Evolutionary conservation across 140 eudicot species (phyloP), one percentile per base, ranked within the genome.

Genomic region (Ambrosia hybrid): DNA sequence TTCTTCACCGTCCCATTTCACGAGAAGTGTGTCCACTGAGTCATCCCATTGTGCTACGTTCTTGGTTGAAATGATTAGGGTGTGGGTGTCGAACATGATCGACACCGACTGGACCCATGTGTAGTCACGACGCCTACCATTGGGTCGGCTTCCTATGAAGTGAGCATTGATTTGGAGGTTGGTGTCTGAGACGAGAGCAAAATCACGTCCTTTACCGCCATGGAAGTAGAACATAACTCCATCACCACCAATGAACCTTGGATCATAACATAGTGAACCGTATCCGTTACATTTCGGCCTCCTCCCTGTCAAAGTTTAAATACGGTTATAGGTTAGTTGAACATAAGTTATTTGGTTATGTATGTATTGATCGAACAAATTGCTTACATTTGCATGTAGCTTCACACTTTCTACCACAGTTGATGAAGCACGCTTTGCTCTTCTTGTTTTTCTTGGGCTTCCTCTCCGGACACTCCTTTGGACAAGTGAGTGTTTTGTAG

Each of bases 211-310:
- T n/a, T n/a, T n/a, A n/a, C n/a, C n/a, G n/a, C n/a, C n/a, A n/a
- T n/a, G n/a, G n/a, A n/a, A n/a, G n/a, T n/a, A n/a, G n/a, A n/a
- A n/a, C n/a, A 85, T 88, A 3, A 85, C 82, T 1, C 97, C 97
- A n/a, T 91, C 97, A 7, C 92, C 97, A 1, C 97, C 97, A 2
- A 90, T 73, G 52, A 90, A 90, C 58, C 97, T 76, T 16, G 97
- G 97, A 46, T 90, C 97, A 17, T 87, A 80, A 68, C 97, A 91
- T 48, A 84, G 59, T 1, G 95, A 60, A 1, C 97, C 97, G 13
- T 45, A 73, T 6, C 88, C 87, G 26, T 82, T 76, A 33, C 97
- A 91, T 48, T 58, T 79, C 0, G 90, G 82, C 70, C 57, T 86
- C 53, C 92, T 82, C 91, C 87, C 96, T 89, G 78, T 11, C 11